A percentile compares a stretch with the other conserved stretches of the same genome.
phyloP scores from a whole-genome alignment of 495 filamentous ascomycete species.

The Neurospora sp. region DNA sequence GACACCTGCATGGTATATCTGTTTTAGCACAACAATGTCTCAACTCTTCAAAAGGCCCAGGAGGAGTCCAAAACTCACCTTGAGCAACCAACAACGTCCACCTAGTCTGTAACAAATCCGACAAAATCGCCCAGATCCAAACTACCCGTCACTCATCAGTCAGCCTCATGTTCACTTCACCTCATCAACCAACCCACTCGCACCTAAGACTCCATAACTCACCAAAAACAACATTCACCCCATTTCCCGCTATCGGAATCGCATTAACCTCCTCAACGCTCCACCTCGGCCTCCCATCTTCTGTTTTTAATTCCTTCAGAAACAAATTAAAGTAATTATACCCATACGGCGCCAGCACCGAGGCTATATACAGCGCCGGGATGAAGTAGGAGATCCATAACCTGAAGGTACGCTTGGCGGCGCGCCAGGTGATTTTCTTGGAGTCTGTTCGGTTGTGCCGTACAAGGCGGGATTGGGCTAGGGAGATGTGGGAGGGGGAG shows the following conservation, averaged over 20 bases:
- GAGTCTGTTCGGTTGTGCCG: constrained; percentile 26
- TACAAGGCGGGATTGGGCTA: constrained; percentile 22
- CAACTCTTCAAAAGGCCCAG: not conserved
- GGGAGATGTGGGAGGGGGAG: constrained; percentile 13
- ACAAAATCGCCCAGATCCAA: constrained; percentile 31
- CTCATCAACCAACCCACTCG: too few relatives aligned
- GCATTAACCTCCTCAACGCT: constrained; percentile 26
- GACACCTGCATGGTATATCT: constrained; percentile 3
- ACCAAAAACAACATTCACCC: constrained; percentile 28
- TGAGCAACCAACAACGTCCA: constrained; percentile 29
- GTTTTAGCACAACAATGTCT: not conserved
- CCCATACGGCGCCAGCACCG: constrained; percentile 27
- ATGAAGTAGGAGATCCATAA: constrained; percentile 30
- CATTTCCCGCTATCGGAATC: constrained; percentile 28
- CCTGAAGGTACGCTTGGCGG: constrained; percentile 24
- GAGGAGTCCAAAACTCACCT: constrained; percentile 7
- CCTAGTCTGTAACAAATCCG: constrained; percentile 25
- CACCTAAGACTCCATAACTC: not conserved
- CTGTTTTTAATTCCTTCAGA: constrained; percentile 23
- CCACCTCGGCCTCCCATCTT: constrained; percentile 25
- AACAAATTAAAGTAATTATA: constrained; percentile 34
- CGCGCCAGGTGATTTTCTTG: constrained; percentile 27
- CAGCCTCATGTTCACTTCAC: not conserved
- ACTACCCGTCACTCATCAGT: constrained; percentile 10
- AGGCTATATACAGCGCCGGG: constrained; percentile 25